Conservation (phyloP, 768 basidiomycete genomes). For the Hypsizygus marmoreus region DNA sequence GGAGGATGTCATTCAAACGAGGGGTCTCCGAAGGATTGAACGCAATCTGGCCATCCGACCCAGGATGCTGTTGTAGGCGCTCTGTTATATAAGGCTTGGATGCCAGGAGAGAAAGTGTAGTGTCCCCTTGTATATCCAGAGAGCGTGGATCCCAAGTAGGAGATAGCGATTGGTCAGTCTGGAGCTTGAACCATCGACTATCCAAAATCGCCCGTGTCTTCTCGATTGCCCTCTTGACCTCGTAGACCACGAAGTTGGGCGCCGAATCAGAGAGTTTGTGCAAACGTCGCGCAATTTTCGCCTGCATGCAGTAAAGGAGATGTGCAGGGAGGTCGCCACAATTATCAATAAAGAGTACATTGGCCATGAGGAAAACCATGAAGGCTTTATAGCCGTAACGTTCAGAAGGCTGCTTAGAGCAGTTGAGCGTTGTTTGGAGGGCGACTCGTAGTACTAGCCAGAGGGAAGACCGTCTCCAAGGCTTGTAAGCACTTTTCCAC, state of each 20-base stretch:
- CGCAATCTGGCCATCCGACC: neutral
- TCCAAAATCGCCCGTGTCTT: slow-evolving; percentile 26
- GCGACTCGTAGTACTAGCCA: slow-evolving; percentile 53
- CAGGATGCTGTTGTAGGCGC: slow-evolving; percentile 7
- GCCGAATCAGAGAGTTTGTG: slow-evolving; percentile 36
- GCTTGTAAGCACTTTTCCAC: slow-evolving; percentile 37
- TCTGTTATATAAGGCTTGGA: slow-evolving; percentile 29
- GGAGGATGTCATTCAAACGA: slow-evolving; percentile 20
- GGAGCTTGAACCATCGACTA: slow-evolving; percentile 34
- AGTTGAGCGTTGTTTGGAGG: slow-evolving; percentile 38
- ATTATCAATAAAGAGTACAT: slow-evolving; percentile 25
- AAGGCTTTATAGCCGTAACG: slow-evolving; percentile 46
- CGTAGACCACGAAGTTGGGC: slow-evolving; percentile 17
- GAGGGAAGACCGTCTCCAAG: slow-evolving; percentile 51
- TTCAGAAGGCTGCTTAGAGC: neutral
- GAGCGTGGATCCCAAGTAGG: slow-evolving; percentile 23
- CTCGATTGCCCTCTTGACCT: slow-evolving; percentile 20
- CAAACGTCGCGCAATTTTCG: slow-evolving; percentile 39
- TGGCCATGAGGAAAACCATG: slow-evolving; percentile 41
- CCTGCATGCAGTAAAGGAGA: slow-evolving; percentile 34
- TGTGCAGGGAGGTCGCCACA: slow-evolving; percentile 29
- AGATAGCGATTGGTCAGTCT: slow-evolving; percentile 21
- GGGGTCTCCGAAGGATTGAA: slow-evolving; percentile 20
- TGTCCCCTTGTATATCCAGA: slow-evolving; percentile 32
- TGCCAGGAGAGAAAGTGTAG: slow-evolving; percentile 30